phyloP scores from a whole-genome alignment of 805 yeast species.

The Groenewaldozyma salmanticensis region DNA sequence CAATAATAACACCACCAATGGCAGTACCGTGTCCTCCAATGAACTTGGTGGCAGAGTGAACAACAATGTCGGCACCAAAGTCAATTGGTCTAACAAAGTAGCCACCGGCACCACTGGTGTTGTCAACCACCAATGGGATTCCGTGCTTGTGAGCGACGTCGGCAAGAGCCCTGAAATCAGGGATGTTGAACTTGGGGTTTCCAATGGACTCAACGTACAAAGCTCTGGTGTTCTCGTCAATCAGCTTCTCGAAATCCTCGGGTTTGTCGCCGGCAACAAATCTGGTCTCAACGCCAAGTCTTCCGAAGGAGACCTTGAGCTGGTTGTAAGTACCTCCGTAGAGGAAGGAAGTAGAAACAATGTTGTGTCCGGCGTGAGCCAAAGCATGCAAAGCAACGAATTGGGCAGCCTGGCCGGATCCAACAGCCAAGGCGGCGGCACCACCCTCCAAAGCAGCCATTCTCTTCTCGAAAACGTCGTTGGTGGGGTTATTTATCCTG shows the following conservation, averaged over 20 bases:
- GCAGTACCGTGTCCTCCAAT: constrained; percentile 97
- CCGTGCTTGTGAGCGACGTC: constrained; percentile 79
- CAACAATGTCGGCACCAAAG: constrained; percentile 85
- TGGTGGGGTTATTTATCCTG: constrained; percentile 88
- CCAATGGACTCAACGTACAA: constrained; percentile 85
- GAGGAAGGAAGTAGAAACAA: constrained; percentile 73
- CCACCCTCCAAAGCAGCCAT: constrained; percentile 91
- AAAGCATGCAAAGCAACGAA: constrained; percentile 72
- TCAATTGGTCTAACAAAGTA: constrained; percentile 74
- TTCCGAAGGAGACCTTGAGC: constrained; percentile 83
- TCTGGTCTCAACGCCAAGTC: constrained; percentile 76
- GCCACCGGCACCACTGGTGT: constrained; percentile 97
- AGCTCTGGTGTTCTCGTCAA: constrained; percentile 84
- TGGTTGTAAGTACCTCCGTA: constrained; percentile 98
- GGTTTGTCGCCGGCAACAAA: constrained; percentile 75
- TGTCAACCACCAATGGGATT: constrained; percentile 84
- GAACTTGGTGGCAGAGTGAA: constrained; percentile 96
- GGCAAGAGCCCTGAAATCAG: constrained; percentile 73
- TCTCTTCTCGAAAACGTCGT: constrained; percentile 82
- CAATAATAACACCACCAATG: constrained; percentile 83
- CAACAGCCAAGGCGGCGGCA: constrained; percentile 75
- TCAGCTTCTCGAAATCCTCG: constrained; percentile 58
- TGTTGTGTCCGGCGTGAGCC: constrained; percentile 84
- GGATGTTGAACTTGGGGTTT: constrained; percentile 86
- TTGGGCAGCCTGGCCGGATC: constrained; percentile 98